Percentiles rank a stretch among this genome's conserved stretches.
Evolutionary conservation across 805 yeast genomes (phyloP).

Genomic region (Candida corydali): DNA sequence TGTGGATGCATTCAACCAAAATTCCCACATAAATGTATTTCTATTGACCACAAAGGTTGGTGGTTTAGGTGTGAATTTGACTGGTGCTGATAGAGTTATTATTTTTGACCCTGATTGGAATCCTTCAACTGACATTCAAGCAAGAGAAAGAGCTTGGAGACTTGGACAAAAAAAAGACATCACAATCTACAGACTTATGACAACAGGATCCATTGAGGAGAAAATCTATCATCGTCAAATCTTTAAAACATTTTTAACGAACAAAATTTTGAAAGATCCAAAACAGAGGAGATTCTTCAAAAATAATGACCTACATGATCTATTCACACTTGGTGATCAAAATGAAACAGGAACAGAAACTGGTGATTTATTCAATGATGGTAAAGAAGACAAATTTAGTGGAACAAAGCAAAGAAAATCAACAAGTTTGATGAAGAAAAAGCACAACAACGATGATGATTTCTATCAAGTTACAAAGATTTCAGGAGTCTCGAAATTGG

Average conservation of each 20-base stretch:
- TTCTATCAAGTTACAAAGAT: conserved; percentile 59
- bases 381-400: conserved; percentile 32
- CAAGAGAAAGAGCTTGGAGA: conserved; percentile 96
- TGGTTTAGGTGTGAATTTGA: conserved; percentile 88
- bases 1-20: conserved; percentile 76
- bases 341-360: conserved; percentile 64
- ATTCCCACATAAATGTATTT: conserved; percentile 57
- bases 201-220: conserved; percentile 94
- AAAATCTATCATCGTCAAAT: conserved; percentile 96
- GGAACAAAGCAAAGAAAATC: conserved; percentile 32
- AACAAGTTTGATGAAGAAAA: conserved; percentile 22
- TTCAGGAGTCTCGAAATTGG: conserved; percentile 71
- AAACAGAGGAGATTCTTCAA: conserved; percentile 91
- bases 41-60: conserved; percentile 92
- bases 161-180: conserved; percentile 93
- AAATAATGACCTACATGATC: conserved; percentile 84
- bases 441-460: conserved; percentile 55
- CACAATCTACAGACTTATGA: conserved; percentile 84
- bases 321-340: conserved; percentile 80
- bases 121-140: conserved; percentile 96
- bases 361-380: conserved; percentile 54
- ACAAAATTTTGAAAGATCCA: conserved; percentile 92
- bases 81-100: conserved; percentile 93
- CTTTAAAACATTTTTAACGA: conserved; percentile 89
- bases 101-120: conserved; percentile 98